Percentiles rank a stretch among this genome's conserved stretches.
Conservation (phyloP, 805 yeast genomes). For the Myxozyma vanderwaltii region DNA sequence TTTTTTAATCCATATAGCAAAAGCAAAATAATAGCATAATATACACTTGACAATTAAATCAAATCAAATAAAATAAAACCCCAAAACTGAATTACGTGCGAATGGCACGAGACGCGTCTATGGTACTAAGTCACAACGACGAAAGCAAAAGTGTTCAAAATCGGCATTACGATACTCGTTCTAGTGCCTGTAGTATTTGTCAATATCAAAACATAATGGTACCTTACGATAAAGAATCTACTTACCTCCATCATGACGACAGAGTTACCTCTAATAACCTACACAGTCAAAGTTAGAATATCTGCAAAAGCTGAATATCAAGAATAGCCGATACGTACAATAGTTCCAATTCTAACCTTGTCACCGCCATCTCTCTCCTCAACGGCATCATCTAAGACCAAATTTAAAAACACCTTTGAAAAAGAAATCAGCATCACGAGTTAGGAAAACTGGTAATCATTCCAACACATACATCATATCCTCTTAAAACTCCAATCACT, state of each 20-base stretch:
- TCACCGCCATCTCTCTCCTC: constrained; percentile 59
- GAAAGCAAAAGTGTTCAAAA: not conserved
- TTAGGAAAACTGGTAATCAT: not conserved
- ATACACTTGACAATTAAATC: not conserved
- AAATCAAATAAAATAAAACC: no score
- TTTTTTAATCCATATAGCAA: not conserved
- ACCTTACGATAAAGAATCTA: not conserved
- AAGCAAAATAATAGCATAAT: not conserved
- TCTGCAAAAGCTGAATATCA: not conserved
- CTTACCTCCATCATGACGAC: constrained; percentile 66
- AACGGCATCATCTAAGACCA: constrained; percentile 70
- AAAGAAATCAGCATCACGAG: not conserved
- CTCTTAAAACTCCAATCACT: constrained; percentile 78
- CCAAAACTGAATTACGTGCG: no score
- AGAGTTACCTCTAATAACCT: constrained; percentile 72
- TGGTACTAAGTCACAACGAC: not conserved
- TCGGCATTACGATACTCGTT: constrained; percentile 13
- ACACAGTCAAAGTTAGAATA: constrained; percentile 22
- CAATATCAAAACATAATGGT: not conserved
- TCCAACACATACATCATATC: constrained; percentile 64
- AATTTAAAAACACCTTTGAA: constrained; percentile 61
- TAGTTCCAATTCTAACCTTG: constrained; percentile 62
- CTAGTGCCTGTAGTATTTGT: constrained; percentile 14
- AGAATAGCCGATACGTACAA: constrained; percentile 43
- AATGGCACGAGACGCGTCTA: not conserved